Base-by-base conservation (phyloP, 2,329 filamentous ascomycete genomes). In the Sarocladiaceae sp. region DNA sequence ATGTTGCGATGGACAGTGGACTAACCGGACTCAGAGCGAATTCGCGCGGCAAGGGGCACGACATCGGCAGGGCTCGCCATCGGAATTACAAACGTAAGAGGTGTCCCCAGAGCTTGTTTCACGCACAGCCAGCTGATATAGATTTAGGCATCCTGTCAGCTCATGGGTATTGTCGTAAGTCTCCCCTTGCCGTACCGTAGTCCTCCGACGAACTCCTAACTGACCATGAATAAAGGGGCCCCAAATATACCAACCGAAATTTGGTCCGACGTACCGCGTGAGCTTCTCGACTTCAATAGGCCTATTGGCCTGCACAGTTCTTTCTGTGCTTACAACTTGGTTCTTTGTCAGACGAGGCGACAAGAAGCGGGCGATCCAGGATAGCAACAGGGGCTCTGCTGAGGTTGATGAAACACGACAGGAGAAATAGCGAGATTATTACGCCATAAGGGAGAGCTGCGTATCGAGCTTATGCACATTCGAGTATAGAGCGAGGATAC, bases 191-290 rank as follows among this genome's bases (percentile, higher is more conserved):
- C 13, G n/a, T n/a, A n/a, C 12, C 33, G 21, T 19, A 19, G 33
- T 18, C 18, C 5, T 4, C 15, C 21, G 9, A 6, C n/a, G 9
- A 15, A 6, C 6, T 33, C n/a, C 31, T 10, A 9, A 6, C 9
- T 15, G 6, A 12, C 7, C 31, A 16, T 15, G 16, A 10, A 9
- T 9, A 6, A 6, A 35, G 33, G 33, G 64, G 1, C 65, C 64
- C 12, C 63, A 65, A 48, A 60, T 66, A 4, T 67, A 67, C 48
- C 61, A 65, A 45, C 45, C 58, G 3, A 65, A 56, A 45, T 67
- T 65, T 47, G 64, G 64, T 1, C 64, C 64, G 21, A 58, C 52
- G 2, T 67, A 67, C 52, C 52, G 51, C 6, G 56, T 66, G 11
- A 35, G 33, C 16, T 35, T 35, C 33, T 35, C 33, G 16, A 35